Base-by-base conservation (phyloP, 169 alveolate genomes). In the Plasmodium reichenowi region DNA sequence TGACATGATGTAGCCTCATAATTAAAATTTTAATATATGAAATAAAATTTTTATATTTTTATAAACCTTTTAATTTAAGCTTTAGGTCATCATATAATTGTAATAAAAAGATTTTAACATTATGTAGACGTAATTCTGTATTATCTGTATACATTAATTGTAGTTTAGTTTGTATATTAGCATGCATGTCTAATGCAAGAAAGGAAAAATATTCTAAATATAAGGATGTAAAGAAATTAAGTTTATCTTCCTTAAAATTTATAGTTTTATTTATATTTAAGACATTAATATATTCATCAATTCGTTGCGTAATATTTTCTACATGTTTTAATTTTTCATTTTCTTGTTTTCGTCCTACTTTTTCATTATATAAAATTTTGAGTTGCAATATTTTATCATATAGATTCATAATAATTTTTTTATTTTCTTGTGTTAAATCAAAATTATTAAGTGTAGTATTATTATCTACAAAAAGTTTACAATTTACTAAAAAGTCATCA, bases 321-420 rank as follows among this genome's bases (percentile, higher is more conserved):
- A 76, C 15, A 50, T 64, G 89, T 76, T 68, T 76, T 47, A 76
- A 66, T 76, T 76, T 76, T 64, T 76, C 89, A 64, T 76, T 76
- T 64, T 76, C 89, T 24, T 45, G 29, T 10, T 3, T 76, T 43
- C 48, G 48, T 38, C 89, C 89, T 50, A 76, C 63, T 76, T 76
- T 76, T 64, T 76, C 89, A 8, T 68, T 76, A 54, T 76, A 76
- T 43, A 26, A 63, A 3, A 76, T 76, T 76, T 76, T 76, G 20
- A 76, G 89, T 45, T 76, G 71, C 24, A 76, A 76, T 76, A 76
- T 63, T 76, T 76, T 76, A 43, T 76, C 89, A 64, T 76, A 76
- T 58, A 76, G 29, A 29, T 76, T 76, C 68, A 76, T 76, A 43
- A 76, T 76, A 48, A 76, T 52, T 76, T 76, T 76, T 64, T 76